Percentiles rank a stretch among this genome's conserved stretches.
Conservation (phyloP, 345 rosid genomes). For the Lumnitzera racemosa region DNA sequence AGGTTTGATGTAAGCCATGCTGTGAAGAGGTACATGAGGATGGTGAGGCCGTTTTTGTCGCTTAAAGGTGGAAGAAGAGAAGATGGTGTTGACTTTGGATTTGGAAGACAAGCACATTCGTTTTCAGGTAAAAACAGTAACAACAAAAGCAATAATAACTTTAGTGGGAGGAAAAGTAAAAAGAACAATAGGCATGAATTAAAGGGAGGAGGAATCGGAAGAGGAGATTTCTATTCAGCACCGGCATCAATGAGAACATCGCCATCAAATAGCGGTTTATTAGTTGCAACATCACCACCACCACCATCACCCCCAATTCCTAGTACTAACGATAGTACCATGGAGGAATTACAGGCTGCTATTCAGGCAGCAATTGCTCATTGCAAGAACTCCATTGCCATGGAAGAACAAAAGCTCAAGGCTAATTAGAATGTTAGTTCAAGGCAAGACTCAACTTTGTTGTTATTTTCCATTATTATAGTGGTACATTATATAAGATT, state of each 20-base stretch:
- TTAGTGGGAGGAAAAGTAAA: background rate
- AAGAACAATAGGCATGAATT: slow-evolving; percentile 19
- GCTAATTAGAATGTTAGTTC: background rate
- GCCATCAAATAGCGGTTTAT: slow-evolving; percentile 78
- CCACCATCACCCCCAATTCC: slow-evolving; percentile 27
- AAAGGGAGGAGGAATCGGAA: slow-evolving; percentile 31
- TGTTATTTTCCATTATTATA: too few species aligned
- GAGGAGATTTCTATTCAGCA: slow-evolving; percentile 52
- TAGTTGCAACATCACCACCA: slow-evolving; percentile 23
- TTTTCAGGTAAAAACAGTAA: too few species aligned
- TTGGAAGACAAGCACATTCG: too few species aligned
- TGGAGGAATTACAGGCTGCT: slow-evolving; percentile 97
- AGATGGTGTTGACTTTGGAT: background rate
- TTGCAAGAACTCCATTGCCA: slow-evolving; percentile 85
- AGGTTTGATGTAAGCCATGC: slow-evolving; percentile 52
- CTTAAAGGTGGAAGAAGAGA: background rate
- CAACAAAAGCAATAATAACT: too few species aligned
- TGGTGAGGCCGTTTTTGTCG: background rate
- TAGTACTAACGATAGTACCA: slow-evolving; percentile 59
- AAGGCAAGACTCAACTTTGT: too few species aligned
- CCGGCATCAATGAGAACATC: slow-evolving; percentile 95
- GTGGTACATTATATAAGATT: too few species aligned
- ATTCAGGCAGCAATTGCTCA: slow-evolving; percentile 98
- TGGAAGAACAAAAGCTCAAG: slow-evolving; percentile 27
- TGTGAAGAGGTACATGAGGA: slow-evolving; percentile 12